Evolutionary conservation across 1,284 basidiomycete genomes (phyloP).

Genomic region (Tilletia setariae): DNA sequence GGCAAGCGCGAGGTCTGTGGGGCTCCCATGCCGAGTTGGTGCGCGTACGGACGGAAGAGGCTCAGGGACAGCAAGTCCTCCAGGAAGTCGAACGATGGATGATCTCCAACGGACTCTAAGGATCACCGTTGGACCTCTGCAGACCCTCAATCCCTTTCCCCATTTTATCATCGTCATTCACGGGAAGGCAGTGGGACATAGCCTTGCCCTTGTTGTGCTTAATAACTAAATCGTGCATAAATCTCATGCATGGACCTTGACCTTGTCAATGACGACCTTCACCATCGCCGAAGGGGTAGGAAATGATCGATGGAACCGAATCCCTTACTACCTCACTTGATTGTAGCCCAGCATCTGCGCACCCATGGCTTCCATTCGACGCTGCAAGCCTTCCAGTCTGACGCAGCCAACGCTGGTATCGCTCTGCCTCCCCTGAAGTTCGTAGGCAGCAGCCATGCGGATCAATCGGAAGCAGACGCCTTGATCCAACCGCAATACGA

Average conservation of each 20-base stretch:
- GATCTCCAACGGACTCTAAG: constrained; percentile 7
- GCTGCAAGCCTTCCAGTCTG: not conserved
- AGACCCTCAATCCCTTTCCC: too few species aligned
- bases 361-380: constrained; percentile 9
- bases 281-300: not conserved
- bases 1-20: not conserved
- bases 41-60: not conserved
- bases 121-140: not conserved
- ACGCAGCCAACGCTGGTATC: not conserved
- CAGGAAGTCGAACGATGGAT: constrained; percentile 10
- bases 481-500: not conserved
- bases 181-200: too few species aligned
- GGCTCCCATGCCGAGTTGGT: constrained; percentile 3
- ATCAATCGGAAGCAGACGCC: not conserved
- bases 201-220: too few species aligned
- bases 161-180: too few species aligned
- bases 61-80: not conserved
- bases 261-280: not conserved
- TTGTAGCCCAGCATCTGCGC: constrained; percentile 12
- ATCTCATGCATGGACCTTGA: not conserved
- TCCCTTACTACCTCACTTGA: not conserved
- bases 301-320: not conserved
- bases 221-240: not conserved
- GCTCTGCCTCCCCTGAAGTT: not conserved
- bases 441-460: not conserved